Evolutionary conservation across 1,284 basidiomycete species (phyloP).

Genomic region (Schizophyllum amplum): DNA sequence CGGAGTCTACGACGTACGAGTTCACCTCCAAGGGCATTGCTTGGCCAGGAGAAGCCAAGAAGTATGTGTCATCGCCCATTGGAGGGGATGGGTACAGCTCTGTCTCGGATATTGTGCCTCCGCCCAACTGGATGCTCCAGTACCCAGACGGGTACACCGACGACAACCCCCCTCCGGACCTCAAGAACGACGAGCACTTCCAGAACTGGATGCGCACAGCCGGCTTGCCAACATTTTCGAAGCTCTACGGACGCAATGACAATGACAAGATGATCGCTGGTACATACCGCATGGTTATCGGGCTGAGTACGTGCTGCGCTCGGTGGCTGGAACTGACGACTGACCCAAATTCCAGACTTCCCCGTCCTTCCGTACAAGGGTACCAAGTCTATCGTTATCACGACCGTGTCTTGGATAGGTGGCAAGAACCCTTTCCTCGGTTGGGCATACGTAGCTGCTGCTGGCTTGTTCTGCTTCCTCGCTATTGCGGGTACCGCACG

Average conservation of each 20-base stretch:
- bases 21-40: slow-evolving; percentile 84
- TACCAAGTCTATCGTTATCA: slow-evolving; percentile 95
- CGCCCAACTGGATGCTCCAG: slow-evolving; percentile 80
- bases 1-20: slow-evolving; percentile 50
- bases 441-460: slow-evolving; percentile 91
- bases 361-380: slow-evolving; percentile 89
- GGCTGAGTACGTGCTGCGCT: slow-evolving; percentile 61
- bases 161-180: slow-evolving; percentile 65
- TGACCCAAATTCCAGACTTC: slow-evolving; percentile 57
- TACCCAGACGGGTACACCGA: slow-evolving; percentile 75
- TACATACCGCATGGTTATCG: slow-evolving; percentile 69
- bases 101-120: slow-evolving; percentile 68
- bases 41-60: slow-evolving; percentile 91
- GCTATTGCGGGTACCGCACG: slow-evolving; percentile 86
- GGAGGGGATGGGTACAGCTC: slow-evolving; percentile 39
- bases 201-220: slow-evolving; percentile 99
- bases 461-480: slow-evolving; percentile 81
- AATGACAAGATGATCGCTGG: slow-evolving; percentile 65
- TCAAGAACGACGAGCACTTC: slow-evolving; percentile 85
- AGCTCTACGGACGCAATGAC: slow-evolving; percentile 92
- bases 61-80: slow-evolving; percentile 62
- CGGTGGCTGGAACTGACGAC: slow-evolving; percentile 1
- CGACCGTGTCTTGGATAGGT: slow-evolving; percentile 96
- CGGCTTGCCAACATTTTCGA: slow-evolving; percentile 93
- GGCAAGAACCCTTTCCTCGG: slow-evolving; percentile 97